Conservation (phyloP, 2,329 filamentous ascomycete genomes). For the Fusarium mexicanum region DNA sequence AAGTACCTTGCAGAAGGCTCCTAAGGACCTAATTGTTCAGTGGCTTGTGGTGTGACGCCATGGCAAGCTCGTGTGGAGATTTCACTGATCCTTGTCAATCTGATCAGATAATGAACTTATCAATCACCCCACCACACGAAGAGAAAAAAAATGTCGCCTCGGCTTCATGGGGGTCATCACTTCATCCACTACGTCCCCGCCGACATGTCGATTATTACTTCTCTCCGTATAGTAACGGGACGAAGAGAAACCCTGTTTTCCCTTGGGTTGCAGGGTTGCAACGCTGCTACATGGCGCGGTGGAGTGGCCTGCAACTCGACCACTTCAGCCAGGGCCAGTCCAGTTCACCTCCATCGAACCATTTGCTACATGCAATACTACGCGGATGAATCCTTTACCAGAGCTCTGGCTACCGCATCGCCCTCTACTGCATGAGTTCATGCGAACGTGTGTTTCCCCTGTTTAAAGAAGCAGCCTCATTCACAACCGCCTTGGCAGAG, state of each 20-base stretch:
- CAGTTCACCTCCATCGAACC: background rate
- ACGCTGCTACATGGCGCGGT: conserved; percentile 1
- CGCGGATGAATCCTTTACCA: background rate
- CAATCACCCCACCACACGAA: conserved; percentile 32
- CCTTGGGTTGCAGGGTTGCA: background rate
- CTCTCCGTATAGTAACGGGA: conserved; percentile 11
- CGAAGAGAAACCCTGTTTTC: conserved; percentile 6
- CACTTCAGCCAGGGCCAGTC: background rate
- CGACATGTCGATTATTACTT: conserved; percentile 23
- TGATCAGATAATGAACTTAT: conserved; percentile 38
- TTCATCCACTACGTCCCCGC: conserved; percentile 12
- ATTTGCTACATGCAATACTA: background rate
- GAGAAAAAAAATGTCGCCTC: conserved; percentile 6
- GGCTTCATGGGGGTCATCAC: background rate
- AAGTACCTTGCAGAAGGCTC: background rate
- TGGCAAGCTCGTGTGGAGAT: conserved; percentile 10
- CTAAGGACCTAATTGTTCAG: background rate
- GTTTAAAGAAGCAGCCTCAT: background rate
- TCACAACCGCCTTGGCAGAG: background rate
- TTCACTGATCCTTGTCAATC: conserved; percentile 22
- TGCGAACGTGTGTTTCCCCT: background rate
- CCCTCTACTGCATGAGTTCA: background rate
- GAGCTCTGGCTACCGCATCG: background rate
- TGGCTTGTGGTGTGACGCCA: conserved; percentile 26
- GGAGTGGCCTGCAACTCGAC: conserved; percentile 18